Conservation (phyloP, 2,329 filamentous ascomycete genomes). For the Cladosporium sp. region DNA sequence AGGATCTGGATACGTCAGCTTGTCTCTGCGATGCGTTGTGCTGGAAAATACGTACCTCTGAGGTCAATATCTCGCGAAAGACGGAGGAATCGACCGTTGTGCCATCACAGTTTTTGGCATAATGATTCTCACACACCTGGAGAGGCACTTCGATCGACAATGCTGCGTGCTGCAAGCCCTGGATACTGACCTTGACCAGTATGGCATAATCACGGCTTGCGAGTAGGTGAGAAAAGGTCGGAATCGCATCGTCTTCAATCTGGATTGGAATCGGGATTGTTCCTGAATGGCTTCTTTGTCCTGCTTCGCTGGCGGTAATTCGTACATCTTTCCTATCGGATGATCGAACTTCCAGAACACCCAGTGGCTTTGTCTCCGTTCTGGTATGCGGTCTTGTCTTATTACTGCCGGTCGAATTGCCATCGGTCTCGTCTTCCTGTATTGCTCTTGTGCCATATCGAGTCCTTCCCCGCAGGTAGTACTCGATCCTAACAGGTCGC, state of each 20-base stretch:
- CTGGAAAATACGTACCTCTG: neutral
- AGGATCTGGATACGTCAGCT: neutral
- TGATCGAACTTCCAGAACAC: neutral
- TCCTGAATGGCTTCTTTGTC: neutral
- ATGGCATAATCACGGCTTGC: neutral
- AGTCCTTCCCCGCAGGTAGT: neutral
- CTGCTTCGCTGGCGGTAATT: neutral
- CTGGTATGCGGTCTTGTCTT: neutral
- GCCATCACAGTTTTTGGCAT: no score
- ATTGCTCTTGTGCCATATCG: neutral
- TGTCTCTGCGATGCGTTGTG: neutral
- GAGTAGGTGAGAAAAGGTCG: neutral
- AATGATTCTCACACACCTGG: slow-evolving; percentile 5
- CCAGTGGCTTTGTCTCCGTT: neutral
- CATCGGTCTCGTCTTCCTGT: neutral
- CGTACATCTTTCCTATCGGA: neutral
- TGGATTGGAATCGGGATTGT: slow-evolving; percentile 1
- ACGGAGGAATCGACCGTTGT: neutral
- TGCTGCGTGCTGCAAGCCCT: neutral
- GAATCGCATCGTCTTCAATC: neutral
- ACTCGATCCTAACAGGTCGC: neutral
- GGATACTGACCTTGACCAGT: slow-evolving; percentile 1
- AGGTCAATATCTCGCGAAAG: neutral
- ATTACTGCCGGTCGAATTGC: neutral
- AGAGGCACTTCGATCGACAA: neutral